phyloP scores from a whole-genome alignment of 164 flowering plant species.

The Cinnamomum micranthum region DNA sequence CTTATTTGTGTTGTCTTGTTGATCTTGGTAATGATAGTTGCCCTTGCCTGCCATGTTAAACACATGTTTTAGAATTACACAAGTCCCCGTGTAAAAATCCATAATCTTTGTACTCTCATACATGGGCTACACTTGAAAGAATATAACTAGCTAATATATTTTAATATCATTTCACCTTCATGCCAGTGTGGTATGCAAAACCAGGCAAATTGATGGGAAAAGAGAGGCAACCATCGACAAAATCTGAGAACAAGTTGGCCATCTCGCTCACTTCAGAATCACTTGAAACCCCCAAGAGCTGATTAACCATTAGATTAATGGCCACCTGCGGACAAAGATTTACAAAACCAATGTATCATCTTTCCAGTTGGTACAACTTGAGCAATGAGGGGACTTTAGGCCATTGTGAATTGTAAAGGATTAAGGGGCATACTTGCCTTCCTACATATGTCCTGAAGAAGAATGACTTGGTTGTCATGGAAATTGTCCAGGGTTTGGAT shows the following conservation, averaged over 20 bases:
- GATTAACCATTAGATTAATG: conserved; percentile 81
- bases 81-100: background rate
- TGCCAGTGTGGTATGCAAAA: conserved; percentile 67
- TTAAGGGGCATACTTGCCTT: conserved; percentile 41
- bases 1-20: conserved; percentile 41
- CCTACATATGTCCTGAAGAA: conserved; percentile 78
- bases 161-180: conserved; percentile 49
- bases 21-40: conserved; percentile 63
- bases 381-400: background rate
- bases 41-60: conserved; percentile 51
- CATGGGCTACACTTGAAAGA: background rate
- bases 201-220: conserved; percentile 77
- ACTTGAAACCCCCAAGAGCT: conserved; percentile 61
- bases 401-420: background rate
- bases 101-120: background rate
- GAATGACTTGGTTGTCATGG: conserved; percentile 37
- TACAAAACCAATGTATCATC: background rate
- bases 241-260: conserved; percentile 68
- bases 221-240: conserved; percentile 85
- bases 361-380: background rate
- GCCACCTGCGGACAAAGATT: conserved; percentile 45
- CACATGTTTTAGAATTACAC: background rate
- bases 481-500: conserved; percentile 39
- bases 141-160: background rate
- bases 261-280: conserved; percentile 67